phyloP scores from a whole-genome alignment of 2,329 filamentous ascomycete species.

The Drechslerella stenobrocha region DNA sequence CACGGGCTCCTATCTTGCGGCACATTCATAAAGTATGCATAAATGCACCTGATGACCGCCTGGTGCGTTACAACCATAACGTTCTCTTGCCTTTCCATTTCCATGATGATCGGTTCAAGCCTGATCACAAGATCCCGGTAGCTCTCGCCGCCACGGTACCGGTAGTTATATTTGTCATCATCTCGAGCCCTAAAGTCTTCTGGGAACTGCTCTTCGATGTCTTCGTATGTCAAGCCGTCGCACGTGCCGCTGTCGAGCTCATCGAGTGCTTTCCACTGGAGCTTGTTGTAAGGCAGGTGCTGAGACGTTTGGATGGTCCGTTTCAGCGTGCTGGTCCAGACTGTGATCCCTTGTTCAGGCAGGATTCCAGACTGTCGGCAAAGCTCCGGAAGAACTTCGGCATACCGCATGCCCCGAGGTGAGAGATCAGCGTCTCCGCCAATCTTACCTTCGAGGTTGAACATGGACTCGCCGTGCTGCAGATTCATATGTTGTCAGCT shows the following conservation, averaged over 20 bases:
- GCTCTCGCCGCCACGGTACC: constrained; percentile 93
- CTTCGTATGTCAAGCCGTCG: constrained; percentile 91
- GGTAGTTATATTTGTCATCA: constrained; percentile 98
- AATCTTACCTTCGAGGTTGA: constrained; percentile 86
- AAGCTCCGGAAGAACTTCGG: constrained; percentile 78
- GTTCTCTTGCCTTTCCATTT: constrained; percentile 91
- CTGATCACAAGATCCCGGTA: constrained; percentile 97
- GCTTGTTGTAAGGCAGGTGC: constrained; percentile 86
- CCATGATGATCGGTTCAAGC: constrained; percentile 99
- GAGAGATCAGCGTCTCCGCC: constrained; percentile 90
- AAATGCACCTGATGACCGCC: constrained; percentile 93
- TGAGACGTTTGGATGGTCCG: constrained; percentile 90
- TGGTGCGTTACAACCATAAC: constrained; percentile 98
- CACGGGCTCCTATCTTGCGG: constrained; percentile 89
- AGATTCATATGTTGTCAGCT: not conserved
- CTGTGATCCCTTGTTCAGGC: constrained; percentile 61
- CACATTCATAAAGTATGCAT: constrained; percentile 98
- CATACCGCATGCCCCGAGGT: constrained; percentile 82
- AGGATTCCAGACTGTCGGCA: constrained; percentile 47
- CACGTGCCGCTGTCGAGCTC: constrained; percentile 96
- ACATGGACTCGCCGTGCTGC: constrained; percentile 91
- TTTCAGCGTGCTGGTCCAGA: constrained; percentile 75
- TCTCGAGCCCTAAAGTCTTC: constrained; percentile 95
- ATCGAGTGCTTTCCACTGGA: constrained; percentile 98
- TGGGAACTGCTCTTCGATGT: constrained; percentile 87